phyloP scores from a whole-genome alignment of 331 rosid genomes.

The Prunus yedoensis region DNA sequence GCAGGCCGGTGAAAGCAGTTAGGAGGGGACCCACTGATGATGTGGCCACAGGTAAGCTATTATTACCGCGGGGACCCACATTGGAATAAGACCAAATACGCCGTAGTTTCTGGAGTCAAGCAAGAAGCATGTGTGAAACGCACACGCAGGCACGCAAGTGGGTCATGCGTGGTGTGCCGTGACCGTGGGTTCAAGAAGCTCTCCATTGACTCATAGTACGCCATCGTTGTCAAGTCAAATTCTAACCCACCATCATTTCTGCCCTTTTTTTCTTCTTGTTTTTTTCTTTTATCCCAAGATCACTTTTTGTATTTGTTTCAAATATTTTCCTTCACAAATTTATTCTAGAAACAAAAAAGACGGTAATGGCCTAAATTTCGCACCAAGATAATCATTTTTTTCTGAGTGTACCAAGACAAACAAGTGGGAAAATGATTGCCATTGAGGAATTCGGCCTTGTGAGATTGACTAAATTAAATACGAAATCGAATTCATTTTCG shows the following conservation, averaged over 20 bases:
- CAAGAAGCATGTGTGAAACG: conserved; percentile 24
- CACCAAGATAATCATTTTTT: too few relatives aligned
- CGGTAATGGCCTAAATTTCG: too few relatives aligned
- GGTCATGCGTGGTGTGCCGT: conserved; percentile 55
- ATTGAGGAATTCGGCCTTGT: background rate
- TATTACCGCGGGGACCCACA: background rate
- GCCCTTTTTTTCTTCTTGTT: background rate
- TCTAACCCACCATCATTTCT: conserved; percentile 10
- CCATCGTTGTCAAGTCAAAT: conserved; percentile 10
- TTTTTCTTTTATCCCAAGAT: background rate
- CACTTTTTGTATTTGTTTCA: too few relatives aligned
- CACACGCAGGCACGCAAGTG: background rate
- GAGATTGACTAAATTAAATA: background rate
- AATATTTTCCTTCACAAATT: too few relatives aligned
- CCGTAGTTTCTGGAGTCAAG: conserved; percentile 32
- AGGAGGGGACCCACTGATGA: background rate
- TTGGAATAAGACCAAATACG: background rate
- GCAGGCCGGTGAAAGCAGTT: background rate
- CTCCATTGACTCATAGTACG: conserved; percentile 26
- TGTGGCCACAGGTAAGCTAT: background rate
- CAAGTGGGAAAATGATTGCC: background rate
- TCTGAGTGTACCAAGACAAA: background rate
- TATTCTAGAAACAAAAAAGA: too few relatives aligned
- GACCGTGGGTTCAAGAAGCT: conserved; percentile 16
- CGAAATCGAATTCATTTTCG: background rate